Base-by-base conservation (phyloP, 2,329 filamentous ascomycete species). In the Davidsoniella virescens region DNA sequence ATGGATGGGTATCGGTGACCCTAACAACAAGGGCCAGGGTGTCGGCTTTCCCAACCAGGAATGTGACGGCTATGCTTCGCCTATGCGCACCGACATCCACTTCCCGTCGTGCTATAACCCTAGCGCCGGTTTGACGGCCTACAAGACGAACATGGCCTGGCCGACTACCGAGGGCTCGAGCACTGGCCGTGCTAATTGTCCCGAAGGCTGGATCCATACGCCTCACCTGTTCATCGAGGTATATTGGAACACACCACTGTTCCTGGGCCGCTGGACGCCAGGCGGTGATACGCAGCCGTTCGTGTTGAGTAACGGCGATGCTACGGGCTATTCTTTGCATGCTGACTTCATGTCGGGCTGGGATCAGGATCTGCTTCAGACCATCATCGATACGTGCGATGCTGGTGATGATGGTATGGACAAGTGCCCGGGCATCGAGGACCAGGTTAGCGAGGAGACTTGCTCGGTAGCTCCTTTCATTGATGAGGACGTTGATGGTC, bases 61-160 rank as follows among this genome's bases (percentile, higher is more conserved):
- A 59, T 87, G 84, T 61, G 76, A 82, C 58, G 72, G 75, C 47
- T 69, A 65, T 51, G 70, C 69, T 56, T 79, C 78, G 47, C 77
- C 78, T 53, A 70, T 78, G 42, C 76, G 80, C 38, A 71, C 74
- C 51, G 80, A 85, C 56, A 65, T 84, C 39, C 80, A 82, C 67
- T 83, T 85, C 65, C 82, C 82, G 5, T 80, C 78, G 5, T 85
- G 82, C 70, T 85, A 83, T 72, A 73, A 85, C 63, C 81, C 80
- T 26, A 61, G 71, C 40, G 68, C 72, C 44, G 77, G 74, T 51
- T 67, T 80, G 39, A 64, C 69, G 29, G 70, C 80, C 64, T 78
- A 76, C 67, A 67, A 71, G 59, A 72, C 70, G 56, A 84, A 85
- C 67, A 80, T 81, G 70, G 70, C 66, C 18, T 85, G 75, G 59